Conservation (phyloP, 441 rosid genomes). For the Euphorbia neoarborescens region DNA sequence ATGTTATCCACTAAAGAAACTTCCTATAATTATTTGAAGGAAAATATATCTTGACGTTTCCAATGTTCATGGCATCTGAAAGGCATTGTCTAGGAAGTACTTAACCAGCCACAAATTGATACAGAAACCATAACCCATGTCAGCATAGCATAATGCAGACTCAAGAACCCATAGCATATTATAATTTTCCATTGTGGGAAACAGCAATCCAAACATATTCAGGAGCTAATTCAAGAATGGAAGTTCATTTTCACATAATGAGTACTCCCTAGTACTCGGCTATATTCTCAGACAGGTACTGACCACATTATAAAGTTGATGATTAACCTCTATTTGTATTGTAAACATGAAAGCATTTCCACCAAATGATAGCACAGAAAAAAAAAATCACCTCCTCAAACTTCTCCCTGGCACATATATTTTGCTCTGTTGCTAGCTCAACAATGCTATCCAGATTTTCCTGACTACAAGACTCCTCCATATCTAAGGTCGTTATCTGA, state of each 20-base stretch:
- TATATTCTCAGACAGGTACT: slow-evolving; percentile 6
- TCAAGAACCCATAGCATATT: not conserved
- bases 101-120: not conserved
- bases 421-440: slow-evolving; percentile 53
- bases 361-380: slow-evolving; percentile 5
- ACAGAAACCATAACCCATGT: not conserved
- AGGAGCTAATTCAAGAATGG: not conserved
- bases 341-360: not conserved
- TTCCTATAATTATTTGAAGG: not conserved
- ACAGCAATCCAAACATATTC: not conserved
- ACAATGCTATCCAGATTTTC: slow-evolving; percentile 54
- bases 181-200: not conserved
- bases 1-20: not conserved
- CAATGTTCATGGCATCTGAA: not conserved
- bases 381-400: slow-evolving; percentile 59
- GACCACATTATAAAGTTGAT: not conserved
- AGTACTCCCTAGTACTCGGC: not conserved
- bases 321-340: not conserved
- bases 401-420: slow-evolving; percentile 45
- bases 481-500: slow-evolving; percentile 61
- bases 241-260: slow-evolving; percentile 11
- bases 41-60: not conserved
- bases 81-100: not conserved
- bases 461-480: slow-evolving; percentile 59
- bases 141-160: not conserved